Evolutionary conservation across 306 rosid genomes (phyloP).

Genomic region (Trifolium fragiferum): DNA sequence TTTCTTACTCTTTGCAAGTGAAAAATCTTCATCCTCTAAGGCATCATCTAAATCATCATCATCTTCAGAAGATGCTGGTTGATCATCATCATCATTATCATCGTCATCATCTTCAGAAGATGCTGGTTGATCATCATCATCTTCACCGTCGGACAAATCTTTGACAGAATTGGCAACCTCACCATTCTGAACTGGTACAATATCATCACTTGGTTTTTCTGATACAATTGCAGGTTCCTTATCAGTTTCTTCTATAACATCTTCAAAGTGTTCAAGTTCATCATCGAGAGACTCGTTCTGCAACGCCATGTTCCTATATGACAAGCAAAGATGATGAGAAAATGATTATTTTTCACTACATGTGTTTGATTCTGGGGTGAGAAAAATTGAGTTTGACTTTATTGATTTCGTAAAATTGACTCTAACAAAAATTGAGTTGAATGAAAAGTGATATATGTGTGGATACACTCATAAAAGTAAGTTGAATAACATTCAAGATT

Average conservation of each 20-base stretch:
- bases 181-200: conserved; percentile 34
- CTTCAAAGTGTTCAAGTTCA: conserved; percentile 91
- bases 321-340: conserved; percentile 29
- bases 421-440: too few relatives aligned
- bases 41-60: conserved; percentile 70
- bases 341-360: too few relatives aligned
- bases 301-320: conserved; percentile 74
- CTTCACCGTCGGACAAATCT: conserved; percentile 69
- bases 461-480: too few relatives aligned
- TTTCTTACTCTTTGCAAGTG: conserved; percentile 51
- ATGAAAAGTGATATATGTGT: too few relatives aligned
- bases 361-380: too few relatives aligned
- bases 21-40: conserved; percentile 55
- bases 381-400: too few relatives aligned
- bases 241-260: conserved; percentile 71
- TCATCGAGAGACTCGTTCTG: conserved; percentile 83
- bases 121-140: conserved; percentile 47
- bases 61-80: conserved; percentile 55
- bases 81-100: conserved; percentile 51
- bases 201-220: conserved; percentile 44
- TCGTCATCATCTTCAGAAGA: conserved; percentile 56
- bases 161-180: conserved; percentile 50
- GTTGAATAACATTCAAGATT: too few relatives aligned
- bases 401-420: too few relatives aligned
- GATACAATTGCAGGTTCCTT: conserved; percentile 49